A percentile compares a stretch with the other conserved stretches of the same genome.
These are phyloP conservation scores for Tubosaeta brunneosetosa DNA, from an alignment of 768 basidiomycete species.

Conservation along the genomic window DNA sequence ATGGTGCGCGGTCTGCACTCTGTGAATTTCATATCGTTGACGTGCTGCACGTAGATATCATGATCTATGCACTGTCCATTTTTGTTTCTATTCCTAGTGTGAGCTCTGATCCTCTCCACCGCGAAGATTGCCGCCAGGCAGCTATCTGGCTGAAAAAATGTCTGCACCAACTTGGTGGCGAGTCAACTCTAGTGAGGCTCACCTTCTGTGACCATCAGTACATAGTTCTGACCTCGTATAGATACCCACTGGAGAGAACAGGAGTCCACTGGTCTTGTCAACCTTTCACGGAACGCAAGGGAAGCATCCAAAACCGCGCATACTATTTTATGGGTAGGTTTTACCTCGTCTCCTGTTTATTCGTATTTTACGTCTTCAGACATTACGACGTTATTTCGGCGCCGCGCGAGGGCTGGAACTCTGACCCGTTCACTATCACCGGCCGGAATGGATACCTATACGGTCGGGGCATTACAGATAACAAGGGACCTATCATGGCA, in stretches of 20 bases:
- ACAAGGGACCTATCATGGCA: slow-evolving; percentile 94
- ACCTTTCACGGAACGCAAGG: slow-evolving; percentile 73
- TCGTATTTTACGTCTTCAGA: slow-evolving; percentile 33
- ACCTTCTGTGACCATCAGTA: background rate
- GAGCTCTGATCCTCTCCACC: slow-evolving; percentile 58
- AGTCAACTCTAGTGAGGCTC: slow-evolving; percentile 60
- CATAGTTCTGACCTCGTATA: slow-evolving; percentile 25
- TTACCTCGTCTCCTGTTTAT: background rate
- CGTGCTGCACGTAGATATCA: slow-evolving; percentile 44
- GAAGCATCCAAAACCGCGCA: slow-evolving; percentile 56
- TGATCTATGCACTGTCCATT: slow-evolving; percentile 76
- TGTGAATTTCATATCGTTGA: slow-evolving; percentile 2
- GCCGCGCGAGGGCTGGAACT: slow-evolving; percentile 66
- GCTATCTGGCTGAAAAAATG: slow-evolving; percentile 91
- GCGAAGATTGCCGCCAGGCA: slow-evolving; percentile 89
- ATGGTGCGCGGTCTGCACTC: slow-evolving; percentile 12
- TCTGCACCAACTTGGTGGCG: slow-evolving; percentile 82
- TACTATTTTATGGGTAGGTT: slow-evolving; percentile 85
- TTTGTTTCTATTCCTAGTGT: slow-evolving; percentile 88
- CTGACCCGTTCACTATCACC: slow-evolving; percentile 76
- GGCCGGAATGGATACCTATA: slow-evolving; percentile 88
- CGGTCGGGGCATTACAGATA: slow-evolving; percentile 87
- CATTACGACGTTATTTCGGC: slow-evolving; percentile 98
- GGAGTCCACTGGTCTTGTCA: slow-evolving; percentile 85
- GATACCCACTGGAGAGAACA: slow-evolving; percentile 72